phyloP scores from a whole-genome alignment of 2,329 filamentous ascomycete genomes.

The Colletotrichum spaethianum region DNA sequence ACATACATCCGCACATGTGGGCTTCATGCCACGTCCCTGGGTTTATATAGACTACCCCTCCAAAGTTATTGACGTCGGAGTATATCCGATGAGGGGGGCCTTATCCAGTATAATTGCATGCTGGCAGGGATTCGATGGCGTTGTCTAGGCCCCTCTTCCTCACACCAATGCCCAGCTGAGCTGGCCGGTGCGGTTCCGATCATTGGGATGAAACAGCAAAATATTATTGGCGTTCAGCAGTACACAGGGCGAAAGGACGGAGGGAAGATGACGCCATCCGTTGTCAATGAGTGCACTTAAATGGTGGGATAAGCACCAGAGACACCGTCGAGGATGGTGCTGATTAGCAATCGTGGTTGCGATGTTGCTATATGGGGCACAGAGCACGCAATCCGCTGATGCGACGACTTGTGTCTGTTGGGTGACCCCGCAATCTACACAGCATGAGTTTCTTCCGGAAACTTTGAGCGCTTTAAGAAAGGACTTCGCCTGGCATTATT shows the following conservation, averaged over 20 bases:
- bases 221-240: conserved; percentile 19
- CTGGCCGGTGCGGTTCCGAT: conserved; percentile 30
- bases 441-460: background rate
- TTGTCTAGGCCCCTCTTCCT: conserved; percentile 9
- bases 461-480: background rate
- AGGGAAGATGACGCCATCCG: conserved; percentile 35
- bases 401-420: conserved; percentile 18
- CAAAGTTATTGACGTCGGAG: conserved; percentile 7
- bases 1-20: background rate
- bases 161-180: background rate
- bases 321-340: background rate
- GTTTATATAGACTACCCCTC: conserved; percentile 37
- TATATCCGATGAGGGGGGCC: conserved; percentile 29
- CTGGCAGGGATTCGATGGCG: conserved; percentile 69
- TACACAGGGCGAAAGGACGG: conserved; percentile 13
- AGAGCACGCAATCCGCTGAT: conserved; percentile 37
- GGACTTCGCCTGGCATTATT: background rate
- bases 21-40: background rate
- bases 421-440: conserved; percentile 32
- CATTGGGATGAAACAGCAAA: background rate
- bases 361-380: conserved; percentile 38
- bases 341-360: conserved; percentile 35
- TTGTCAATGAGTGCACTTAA: background rate
- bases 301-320: conserved; percentile 6
- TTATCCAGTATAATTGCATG: conserved; percentile 34